These are phyloP conservation scores for Saccharomycopsis sp. DNA, from an alignment of 805 yeast genomes.

Conservation along the genomic window DNA sequence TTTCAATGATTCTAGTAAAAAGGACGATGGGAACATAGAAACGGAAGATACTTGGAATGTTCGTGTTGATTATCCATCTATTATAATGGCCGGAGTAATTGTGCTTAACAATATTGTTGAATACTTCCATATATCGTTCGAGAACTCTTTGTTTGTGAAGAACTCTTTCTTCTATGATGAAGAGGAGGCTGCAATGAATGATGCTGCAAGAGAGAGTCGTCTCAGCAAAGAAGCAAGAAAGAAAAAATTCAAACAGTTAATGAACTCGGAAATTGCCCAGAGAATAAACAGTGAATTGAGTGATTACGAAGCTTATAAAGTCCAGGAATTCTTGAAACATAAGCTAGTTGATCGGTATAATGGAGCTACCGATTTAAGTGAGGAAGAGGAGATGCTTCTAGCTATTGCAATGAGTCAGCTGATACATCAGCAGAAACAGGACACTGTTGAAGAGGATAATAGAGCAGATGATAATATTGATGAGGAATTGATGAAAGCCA, in stretches of 20 bases:
- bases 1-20: neutral
- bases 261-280: slow-evolving; percentile 1
- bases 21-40: neutral
- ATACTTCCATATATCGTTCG: slow-evolving; percentile 20
- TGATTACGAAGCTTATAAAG: slow-evolving; percentile 8
- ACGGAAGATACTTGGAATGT: neutral
- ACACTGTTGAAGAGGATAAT: neutral
- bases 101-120: slow-evolving; percentile 16
- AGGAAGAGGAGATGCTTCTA: slow-evolving; percentile 17
- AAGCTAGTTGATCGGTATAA: slow-evolving; percentile 11
- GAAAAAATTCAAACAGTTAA: slow-evolving; percentile 5
- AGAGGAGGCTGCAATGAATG: neutral
- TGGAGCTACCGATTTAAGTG: slow-evolving; percentile 12
- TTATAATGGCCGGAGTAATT: slow-evolving; percentile 14
- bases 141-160: slow-evolving; percentile 9
- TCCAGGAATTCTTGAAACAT: neutral
- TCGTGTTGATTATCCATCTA: slow-evolving; percentile 2
- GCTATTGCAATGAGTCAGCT: slow-evolving; percentile 20
- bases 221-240: neutral
- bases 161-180: slow-evolving; percentile 3
- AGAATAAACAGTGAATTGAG: slow-evolving; percentile 10
- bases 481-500: slow-evolving; percentile 7
- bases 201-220: neutral
- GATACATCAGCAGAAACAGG: neutral
- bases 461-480: neutral